These are phyloP conservation scores for Coemansia sp. DNA, from an alignment of 192 early-diverging fungal genomes.

Conservation along the genomic window DNA sequence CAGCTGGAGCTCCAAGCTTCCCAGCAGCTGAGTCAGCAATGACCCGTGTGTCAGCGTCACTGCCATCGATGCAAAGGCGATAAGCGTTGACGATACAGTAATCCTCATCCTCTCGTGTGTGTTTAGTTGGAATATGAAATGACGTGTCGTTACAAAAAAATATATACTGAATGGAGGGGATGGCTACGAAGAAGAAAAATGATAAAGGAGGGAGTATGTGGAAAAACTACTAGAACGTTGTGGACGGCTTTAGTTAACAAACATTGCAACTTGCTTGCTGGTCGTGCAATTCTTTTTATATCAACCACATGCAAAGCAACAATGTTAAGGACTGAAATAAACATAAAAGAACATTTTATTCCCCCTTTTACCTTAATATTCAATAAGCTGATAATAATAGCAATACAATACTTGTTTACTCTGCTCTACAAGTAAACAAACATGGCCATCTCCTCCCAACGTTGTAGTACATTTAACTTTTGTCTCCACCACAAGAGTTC, in stretches of 20 bases:
- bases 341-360: too few species aligned
- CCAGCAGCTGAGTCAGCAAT: constrained; percentile 31
- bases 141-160: background rate
- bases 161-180: background rate
- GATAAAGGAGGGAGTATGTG: too few species aligned
- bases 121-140: background rate
- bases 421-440: background rate
- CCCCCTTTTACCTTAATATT: background rate
- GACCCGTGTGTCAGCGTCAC: constrained; percentile 20
- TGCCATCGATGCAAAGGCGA: constrained; percentile 5
- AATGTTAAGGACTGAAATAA: too few species aligned
- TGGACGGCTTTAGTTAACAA: background rate
- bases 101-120: constrained; percentile 9
- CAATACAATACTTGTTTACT: background rate
- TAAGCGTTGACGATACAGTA: constrained; percentile 16
- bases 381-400: background rate
- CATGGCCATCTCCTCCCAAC: background rate
- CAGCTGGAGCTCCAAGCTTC: constrained; percentile 30
- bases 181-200: too few species aligned
- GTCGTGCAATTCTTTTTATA: too few species aligned
- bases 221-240: too few species aligned
- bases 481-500: background rate
- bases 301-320: too few species aligned
- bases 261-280: background rate
- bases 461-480: background rate